phyloP scores from a whole-genome alignment of 2,329 filamentous ascomycete species.

The Stagonosporopsis rhizophila region DNA sequence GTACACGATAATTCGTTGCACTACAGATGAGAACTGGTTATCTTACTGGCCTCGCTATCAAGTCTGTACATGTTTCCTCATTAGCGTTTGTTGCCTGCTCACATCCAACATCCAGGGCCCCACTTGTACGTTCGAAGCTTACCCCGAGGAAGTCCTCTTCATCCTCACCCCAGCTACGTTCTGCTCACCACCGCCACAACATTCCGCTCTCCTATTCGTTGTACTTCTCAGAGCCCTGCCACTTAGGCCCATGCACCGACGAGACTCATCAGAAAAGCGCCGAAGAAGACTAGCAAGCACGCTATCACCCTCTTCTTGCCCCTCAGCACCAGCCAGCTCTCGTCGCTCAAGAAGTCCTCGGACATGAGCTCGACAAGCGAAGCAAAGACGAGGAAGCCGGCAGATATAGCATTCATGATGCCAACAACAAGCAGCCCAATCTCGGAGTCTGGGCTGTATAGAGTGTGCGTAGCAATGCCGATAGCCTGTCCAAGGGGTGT shows the following conservation, averaged over 20 bases:
- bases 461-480: slow-evolving; percentile 75
- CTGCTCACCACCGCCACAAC: no score
- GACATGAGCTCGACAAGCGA: slow-evolving; percentile 84
- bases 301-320: slow-evolving; percentile 69
- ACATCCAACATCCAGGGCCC: no score
- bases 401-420: slow-evolving; percentile 85
- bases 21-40: neutral
- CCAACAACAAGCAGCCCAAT: slow-evolving; percentile 82
- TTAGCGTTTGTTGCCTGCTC: no score
- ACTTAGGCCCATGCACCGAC: slow-evolving; percentile 71
- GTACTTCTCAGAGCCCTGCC: neutral
- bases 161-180: no score
- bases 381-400: slow-evolving; percentile 80
- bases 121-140: no score
- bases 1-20: neutral
- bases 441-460: slow-evolving; percentile 81
- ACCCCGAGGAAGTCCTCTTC: no score
- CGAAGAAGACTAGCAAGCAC: slow-evolving; percentile 68
- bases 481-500: slow-evolving; percentile 86
- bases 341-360: slow-evolving; percentile 81
- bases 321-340: slow-evolving; percentile 72
- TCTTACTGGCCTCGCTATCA: no score
- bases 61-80: no score
- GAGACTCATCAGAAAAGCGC: slow-evolving; percentile 72
- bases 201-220: no score